Evolutionary conservation across 257 asterid genomes (phyloP), one percentile per base, ranked within the genome.

Genomic region (Ligustrum vulgare): DNA sequence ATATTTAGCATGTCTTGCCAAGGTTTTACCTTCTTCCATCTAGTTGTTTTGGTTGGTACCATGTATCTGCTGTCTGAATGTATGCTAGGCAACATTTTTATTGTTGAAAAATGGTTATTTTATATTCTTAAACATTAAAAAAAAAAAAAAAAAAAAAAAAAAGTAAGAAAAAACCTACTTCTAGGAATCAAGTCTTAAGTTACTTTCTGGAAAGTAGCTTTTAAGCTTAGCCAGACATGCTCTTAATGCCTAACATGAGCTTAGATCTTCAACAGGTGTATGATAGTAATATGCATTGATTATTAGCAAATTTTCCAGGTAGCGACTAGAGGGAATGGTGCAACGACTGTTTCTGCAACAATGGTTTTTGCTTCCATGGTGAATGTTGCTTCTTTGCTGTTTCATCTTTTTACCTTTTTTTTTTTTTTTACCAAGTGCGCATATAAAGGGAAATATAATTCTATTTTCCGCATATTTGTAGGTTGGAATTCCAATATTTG

Each of bases 291-390:
- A 76, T 35, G 75, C 39, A 67, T 81, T 81, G 74, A 67, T 68
- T 75, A 43, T 47, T 8, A 73, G 65, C 65, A 67, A 77, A 62
- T 66, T 69, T 83, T 82, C 78, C 83, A 94, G 98, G 92, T 92
- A 76, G 98, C 99, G 66, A 86, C 88, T 10, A 54, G 89, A 77
- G 95, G 90, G 45, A 92, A 89, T 82, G 99, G 99, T 41, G 98
- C 99, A 51, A 92, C 99, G 49, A 94, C 99, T 73, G 99, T 94
- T 70, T 94, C 99, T 36, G 98, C 99, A 49, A 92, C 99, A 39
- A 93, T 93, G 97, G 72, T 92, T 78, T 88, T 92, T 79, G 97
- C 99, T 75, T 83, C 93, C 49, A 82, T 87, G 98, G 99, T 94
- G 88, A 86, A 12, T 60, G 16, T 56, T 51, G 41, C 71, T 54